Percentiles rank a stretch among this genome's conserved stretches.
These are phyloP conservation scores for Amylocarpus encephaloides DNA, from an alignment of 2,329 filamentous ascomycete genomes.

Conservation along the genomic window DNA sequence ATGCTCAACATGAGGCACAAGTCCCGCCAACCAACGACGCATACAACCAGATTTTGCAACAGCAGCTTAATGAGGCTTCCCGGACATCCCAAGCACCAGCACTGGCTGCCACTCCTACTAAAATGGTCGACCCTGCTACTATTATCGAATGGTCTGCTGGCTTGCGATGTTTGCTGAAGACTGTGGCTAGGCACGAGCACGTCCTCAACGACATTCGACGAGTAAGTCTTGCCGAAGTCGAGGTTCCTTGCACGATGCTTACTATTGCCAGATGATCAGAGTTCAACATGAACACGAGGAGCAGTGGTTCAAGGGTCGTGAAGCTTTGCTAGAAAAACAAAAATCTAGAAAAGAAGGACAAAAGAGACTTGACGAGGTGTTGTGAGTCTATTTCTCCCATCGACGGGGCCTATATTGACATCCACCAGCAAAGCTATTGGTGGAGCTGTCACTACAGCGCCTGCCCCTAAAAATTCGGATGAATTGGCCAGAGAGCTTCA, in stretches of 20 bases:
- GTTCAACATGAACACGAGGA: constrained; percentile 57
- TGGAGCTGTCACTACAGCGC: constrained; percentile 32
- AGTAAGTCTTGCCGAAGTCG: constrained; percentile 12
- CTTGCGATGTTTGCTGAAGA: constrained; percentile 44
- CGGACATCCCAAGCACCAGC: not conserved
- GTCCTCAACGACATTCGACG: constrained; percentile 39
- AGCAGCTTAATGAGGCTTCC: constrained; percentile 8
- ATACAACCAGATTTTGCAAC: constrained; percentile 7
- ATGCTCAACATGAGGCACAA: not conserved
- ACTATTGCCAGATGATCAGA: constrained; percentile 45
- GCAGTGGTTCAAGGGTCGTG: constrained; percentile 51
- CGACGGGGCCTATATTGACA: constrained; percentile 10
- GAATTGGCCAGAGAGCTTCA: constrained; percentile 48
- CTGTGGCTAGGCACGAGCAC: constrained; percentile 39
- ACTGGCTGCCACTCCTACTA: constrained; percentile 1
- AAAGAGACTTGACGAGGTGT: constrained; percentile 45
- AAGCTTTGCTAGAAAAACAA: constrained; percentile 46
- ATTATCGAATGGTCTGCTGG: constrained; percentile 47
- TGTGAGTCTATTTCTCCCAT: constrained; percentile 36
- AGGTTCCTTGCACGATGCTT: constrained; percentile 4
- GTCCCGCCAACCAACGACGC: constrained; percentile 1
- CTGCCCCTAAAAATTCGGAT: constrained; percentile 26
- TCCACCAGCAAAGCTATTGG: constrained; percentile 38
- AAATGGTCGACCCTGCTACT: constrained; percentile 36
- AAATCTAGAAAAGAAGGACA: constrained; percentile 45